Percentiles rank a stretch among this genome's conserved stretches.
Evolutionary conservation across 352 stramenopile genomes (phyloP).

Genomic region (Globisporangium acanthophoron): DNA sequence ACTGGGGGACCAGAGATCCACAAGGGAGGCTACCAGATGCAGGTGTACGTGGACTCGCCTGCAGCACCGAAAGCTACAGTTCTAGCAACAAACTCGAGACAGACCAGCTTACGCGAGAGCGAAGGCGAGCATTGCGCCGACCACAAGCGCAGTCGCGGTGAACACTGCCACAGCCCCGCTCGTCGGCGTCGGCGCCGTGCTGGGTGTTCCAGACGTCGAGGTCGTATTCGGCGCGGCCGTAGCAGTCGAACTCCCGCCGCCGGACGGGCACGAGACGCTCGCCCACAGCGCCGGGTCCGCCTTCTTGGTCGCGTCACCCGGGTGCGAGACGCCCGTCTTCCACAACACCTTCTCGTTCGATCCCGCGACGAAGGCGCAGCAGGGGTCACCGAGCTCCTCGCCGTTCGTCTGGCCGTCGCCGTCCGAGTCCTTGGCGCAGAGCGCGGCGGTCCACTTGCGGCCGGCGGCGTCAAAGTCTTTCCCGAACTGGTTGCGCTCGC

Average conservation of each 20-base stretch:
- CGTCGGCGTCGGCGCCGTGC: not conserved
- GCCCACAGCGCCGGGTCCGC: conserved; percentile 22
- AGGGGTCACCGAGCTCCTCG: conserved; percentile 54
- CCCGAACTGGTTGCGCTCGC: conserved; percentile 25
- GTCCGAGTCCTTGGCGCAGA: conserved; percentile 31
- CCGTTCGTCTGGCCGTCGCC: conserved; percentile 52
- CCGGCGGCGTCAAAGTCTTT: conserved; percentile 12
- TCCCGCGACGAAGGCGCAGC: conserved; percentile 23
- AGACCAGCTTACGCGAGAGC: not conserved
- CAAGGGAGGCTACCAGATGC: no score
- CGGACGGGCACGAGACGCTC: conserved; percentile 1
- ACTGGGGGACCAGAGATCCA: no score
- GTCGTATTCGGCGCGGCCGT: not conserved
- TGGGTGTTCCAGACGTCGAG: not conserved
- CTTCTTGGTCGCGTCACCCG: conserved; percentile 15
- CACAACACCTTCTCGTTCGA: conserved; percentile 9
- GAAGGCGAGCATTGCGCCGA: conserved; percentile 3
- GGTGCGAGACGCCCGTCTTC: conserved; percentile 24
- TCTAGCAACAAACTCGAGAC: no score
- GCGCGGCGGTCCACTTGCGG: conserved; percentile 25
- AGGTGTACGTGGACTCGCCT: not conserved
- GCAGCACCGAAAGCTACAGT: not conserved
- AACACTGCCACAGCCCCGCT: not conserved
- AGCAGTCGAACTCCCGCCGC: not conserved
- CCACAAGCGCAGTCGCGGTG: not conserved